Percentiles rank a stretch among this genome's conserved stretches.
Conservation (phyloP, 148 eudicot species). For the Chenopodium suecicum region DNA sequence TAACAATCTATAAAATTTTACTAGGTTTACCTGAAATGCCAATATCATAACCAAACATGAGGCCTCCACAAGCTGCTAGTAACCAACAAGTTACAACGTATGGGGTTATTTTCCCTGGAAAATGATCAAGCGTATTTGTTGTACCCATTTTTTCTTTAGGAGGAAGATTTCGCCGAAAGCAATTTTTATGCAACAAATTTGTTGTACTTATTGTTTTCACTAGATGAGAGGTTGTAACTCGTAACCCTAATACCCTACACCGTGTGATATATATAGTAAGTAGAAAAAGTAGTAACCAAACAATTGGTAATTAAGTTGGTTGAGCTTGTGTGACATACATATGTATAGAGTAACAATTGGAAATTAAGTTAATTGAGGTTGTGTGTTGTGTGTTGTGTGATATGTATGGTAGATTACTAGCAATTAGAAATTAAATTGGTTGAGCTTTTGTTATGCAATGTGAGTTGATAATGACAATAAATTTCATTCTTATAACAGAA, state of each 20-base stretch:
- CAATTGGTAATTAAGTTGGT: no score
- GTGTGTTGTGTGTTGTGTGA: no score
- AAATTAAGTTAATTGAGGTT: not conserved
- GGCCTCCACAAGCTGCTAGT: constrained; percentile 71
- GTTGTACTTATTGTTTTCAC: no score
- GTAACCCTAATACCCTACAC: no score
- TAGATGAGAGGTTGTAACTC: not conserved
- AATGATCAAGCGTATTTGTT: not conserved
- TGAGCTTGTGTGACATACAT: no score
- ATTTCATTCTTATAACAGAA: not conserved
- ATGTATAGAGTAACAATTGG: no score
- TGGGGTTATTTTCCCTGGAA: constrained; percentile 37
- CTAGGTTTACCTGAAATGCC: constrained; percentile 56
- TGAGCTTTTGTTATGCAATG: not conserved
- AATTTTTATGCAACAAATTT: no score
- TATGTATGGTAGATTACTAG: no score
- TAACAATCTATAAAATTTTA: not conserved
- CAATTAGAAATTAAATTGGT: not conserved
- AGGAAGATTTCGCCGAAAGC: no score
- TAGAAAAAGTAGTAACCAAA: no score
- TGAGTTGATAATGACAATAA: not conserved
- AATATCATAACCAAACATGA: constrained; percentile 77
- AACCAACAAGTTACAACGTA: constrained; percentile 63
- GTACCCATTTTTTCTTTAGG: not conserved
- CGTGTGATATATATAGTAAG: no score